phyloP scores from a whole-genome alignment of 2,329 filamentous ascomycete species.

The Aspergillus uvarum region DNA sequence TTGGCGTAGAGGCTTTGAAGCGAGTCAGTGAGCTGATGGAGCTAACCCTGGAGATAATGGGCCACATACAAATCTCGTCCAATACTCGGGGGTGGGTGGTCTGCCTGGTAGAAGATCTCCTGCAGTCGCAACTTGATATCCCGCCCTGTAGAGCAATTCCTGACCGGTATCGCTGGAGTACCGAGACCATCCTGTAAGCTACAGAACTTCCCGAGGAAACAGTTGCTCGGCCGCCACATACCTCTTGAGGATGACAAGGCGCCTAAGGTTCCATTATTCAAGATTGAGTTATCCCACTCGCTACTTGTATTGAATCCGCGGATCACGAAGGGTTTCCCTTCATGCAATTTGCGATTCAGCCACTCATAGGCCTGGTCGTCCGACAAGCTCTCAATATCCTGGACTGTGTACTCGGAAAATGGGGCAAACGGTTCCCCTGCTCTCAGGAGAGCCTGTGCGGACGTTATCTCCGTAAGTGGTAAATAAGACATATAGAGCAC shows the following conservation, averaged over 20 bases:
- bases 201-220: background rate
- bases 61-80: constrained; percentile 25
- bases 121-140: constrained; percentile 35
- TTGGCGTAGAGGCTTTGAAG: constrained; percentile 36
- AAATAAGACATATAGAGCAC: background rate
- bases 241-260: constrained; percentile 35
- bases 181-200: constrained; percentile 4
- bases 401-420: constrained; percentile 23
- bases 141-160: constrained; percentile 35
- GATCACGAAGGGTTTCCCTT: constrained; percentile 37
- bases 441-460: constrained; percentile 14
- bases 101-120: constrained; percentile 26
- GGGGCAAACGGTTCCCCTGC: constrained; percentile 17
- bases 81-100: constrained; percentile 3
- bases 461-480: background rate
- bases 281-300: constrained; percentile 25
- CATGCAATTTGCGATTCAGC: constrained; percentile 30
- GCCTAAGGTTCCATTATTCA: constrained; percentile 34
- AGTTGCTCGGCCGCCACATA: constrained; percentile 11
- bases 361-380: constrained; percentile 21
- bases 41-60: constrained; percentile 14
- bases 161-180: constrained; percentile 31
- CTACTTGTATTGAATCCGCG: constrained; percentile 34
- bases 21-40: constrained; percentile 6
- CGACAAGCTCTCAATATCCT: constrained; percentile 8